A percentile compares a stretch with the other conserved stretches of the same genome.
These are phyloP conservation scores for Diplodia corticola DNA, from an alignment of 2,329 filamentous ascomycete genomes.

Conservation along the genomic window DNA sequence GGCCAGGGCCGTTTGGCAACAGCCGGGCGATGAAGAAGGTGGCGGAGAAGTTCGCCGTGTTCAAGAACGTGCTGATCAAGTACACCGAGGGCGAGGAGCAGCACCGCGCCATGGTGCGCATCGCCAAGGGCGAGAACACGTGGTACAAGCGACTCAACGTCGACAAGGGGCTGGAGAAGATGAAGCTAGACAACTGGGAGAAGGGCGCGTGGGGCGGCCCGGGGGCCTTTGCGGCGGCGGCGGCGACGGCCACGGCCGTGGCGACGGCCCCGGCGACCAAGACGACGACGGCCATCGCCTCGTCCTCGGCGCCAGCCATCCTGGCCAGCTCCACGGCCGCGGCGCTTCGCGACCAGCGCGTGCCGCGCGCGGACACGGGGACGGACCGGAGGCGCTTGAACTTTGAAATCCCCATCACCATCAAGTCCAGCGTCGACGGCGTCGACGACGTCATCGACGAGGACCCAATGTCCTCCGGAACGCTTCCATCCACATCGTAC, in stretches of 20 bases:
- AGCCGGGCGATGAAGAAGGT: slow-evolving; percentile 45
- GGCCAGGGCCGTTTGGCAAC: slow-evolving; percentile 48
- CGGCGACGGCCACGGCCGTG: slow-evolving; percentile 31
- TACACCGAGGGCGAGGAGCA: slow-evolving; percentile 53
- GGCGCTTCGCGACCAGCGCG: neutral
- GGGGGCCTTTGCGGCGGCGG: neutral
- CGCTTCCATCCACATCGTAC: neutral
- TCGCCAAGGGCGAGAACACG: slow-evolving; percentile 49
- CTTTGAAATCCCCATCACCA: neutral
- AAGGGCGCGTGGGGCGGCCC: slow-evolving; percentile 43
- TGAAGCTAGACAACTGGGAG: slow-evolving; percentile 51
- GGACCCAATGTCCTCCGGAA: neutral
- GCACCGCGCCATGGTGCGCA: slow-evolving; percentile 49
- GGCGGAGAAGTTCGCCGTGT: slow-evolving; percentile 51
- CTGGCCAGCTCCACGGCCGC: neutral
- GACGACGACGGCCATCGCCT: neutral
- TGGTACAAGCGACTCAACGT: slow-evolving; percentile 56
- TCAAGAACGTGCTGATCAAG: slow-evolving; percentile 53
- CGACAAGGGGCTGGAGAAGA: slow-evolving; percentile 45
- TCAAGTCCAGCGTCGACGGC: neutral
- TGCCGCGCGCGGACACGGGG: neutral
- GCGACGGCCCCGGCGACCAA: neutral
- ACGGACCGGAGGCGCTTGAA: neutral
- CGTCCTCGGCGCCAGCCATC: neutral
- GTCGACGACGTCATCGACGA: neutral